Base-by-base conservation (phyloP, 2,329 filamentous ascomycete species). In the Fusarium sp. region DNA sequence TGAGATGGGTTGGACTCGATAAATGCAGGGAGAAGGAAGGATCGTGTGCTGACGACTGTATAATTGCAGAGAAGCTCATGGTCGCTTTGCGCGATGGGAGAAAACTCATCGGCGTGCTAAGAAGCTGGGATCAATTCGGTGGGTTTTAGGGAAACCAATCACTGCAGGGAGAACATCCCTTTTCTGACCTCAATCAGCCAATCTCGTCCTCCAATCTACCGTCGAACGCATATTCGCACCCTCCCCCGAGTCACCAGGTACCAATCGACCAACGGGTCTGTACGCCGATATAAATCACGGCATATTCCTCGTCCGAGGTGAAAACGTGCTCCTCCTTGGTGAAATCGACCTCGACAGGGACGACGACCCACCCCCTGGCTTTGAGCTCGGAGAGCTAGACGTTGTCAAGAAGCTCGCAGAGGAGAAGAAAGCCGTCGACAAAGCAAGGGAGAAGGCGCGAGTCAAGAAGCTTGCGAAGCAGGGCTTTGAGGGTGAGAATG, bases 41-140 rank as follows among this genome's bases (percentile, higher is more conserved):
- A 77, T 75, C 39, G 66, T 54, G 56, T 75, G 75, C 76, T 79
- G 71, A 80, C 76, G 39, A 64, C 47, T 70, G 38, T 56, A 42
- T 60, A 58, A 65, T 55, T 76, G 72, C 82, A 98, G 96, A 99
- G 86, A 99, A 99, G 85, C 91, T 99, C 67, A 91, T 98, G 84
- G 89, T 98, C 63, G 91, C 95, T 51, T 88, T 99, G 61, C 92
- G 96, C 76, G 96, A 99, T 81, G 96, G 97, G 70, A 91, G 95
- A 78, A 98, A 98, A 85, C 87, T 98, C 75, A 93, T 97, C 75
- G 96, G 96, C 35, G 93, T 98, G 51, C 85, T 99, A 75, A 89
- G 96, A 79, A 97, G 94, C 77, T 99, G 96, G 94, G 96, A 99
- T 83, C 96, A 99, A 83, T 98, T 97, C 80, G 95, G 95, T 97